Evolutionary conservation across 2,329 filamentous ascomycete genomes (phyloP).

Genomic region (Penicillium sp.): DNA sequence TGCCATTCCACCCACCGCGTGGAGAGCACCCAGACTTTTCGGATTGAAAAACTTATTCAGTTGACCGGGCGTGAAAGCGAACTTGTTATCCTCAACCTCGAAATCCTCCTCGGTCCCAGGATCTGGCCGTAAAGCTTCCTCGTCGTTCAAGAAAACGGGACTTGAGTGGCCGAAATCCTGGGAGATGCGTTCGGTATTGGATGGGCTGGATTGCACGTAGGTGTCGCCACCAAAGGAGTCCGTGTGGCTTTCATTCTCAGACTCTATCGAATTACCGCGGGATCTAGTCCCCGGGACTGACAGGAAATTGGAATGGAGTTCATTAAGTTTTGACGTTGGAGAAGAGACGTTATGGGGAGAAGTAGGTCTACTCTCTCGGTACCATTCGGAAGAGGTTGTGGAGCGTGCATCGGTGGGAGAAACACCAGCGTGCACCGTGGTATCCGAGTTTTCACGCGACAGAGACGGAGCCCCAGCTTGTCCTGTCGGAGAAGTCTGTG

Average conservation of each 20-base stretch:
- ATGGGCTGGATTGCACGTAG: slow-evolving; percentile 42
- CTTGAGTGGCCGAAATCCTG: slow-evolving; percentile 40
- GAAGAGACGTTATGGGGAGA: slow-evolving; percentile 67
- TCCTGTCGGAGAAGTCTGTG: slow-evolving; percentile 27
- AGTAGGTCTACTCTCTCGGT: slow-evolving; percentile 56
- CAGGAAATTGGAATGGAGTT: slow-evolving; percentile 54
- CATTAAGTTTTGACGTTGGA: slow-evolving; percentile 51
- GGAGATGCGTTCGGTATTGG: slow-evolving; percentile 40
- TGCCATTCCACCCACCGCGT: slow-evolving; percentile 67
- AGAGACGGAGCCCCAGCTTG: slow-evolving; percentile 29
- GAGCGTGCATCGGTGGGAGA: slow-evolving; percentile 50
- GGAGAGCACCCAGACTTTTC: slow-evolving; percentile 71
- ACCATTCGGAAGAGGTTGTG: slow-evolving; percentile 56
- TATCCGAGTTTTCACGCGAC: slow-evolving; percentile 26
- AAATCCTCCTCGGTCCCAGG: slow-evolving; percentile 69
- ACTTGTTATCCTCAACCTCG: slow-evolving; percentile 62
- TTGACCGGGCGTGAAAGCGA: slow-evolving; percentile 70
- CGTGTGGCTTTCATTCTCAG: slow-evolving; percentile 54
- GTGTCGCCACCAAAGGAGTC: slow-evolving; percentile 53
- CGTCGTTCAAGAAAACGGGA: slow-evolving; percentile 54
- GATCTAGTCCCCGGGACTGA: slow-evolving; percentile 62
- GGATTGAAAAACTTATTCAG: slow-evolving; percentile 74
- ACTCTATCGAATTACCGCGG: slow-evolving; percentile 62
- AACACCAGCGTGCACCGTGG: slow-evolving; percentile 25
- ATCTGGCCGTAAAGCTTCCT: slow-evolving; percentile 64